Conservation (phyloP, 2,329 filamentous ascomycete species). For the Lecanoromycetidae sp. region DNA sequence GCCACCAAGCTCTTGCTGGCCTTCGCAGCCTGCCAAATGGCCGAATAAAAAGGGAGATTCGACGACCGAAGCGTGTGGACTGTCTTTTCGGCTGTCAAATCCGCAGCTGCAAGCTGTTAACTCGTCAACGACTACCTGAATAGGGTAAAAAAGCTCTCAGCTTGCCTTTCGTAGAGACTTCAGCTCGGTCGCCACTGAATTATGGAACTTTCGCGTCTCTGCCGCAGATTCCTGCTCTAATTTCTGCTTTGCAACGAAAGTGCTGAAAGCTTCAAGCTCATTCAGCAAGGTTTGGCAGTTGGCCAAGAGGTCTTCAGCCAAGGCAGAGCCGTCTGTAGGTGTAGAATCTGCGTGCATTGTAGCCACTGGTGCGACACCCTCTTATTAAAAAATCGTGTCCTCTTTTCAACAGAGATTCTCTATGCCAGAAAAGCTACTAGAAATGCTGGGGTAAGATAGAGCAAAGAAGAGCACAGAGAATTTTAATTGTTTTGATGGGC, state of each 20-base stretch:
- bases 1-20: slow-evolving; percentile 43
- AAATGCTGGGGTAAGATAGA: neutral
- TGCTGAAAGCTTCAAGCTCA: slow-evolving; percentile 36
- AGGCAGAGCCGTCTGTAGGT: slow-evolving; percentile 9
- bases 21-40: slow-evolving; percentile 52
- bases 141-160: neutral
- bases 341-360: neutral
- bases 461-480: too few relatives aligned
- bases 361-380: neutral
- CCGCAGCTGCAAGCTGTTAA: slow-evolving; percentile 18
- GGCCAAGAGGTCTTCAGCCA: slow-evolving; percentile 26
- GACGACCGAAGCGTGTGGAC: slow-evolving; percentile 45
- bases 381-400: too few relatives aligned
- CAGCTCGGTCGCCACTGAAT: slow-evolving; percentile 37
- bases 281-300: slow-evolving; percentile 32
- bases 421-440: too few relatives aligned
- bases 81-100: slow-evolving; percentile 19
- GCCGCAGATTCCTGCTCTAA: slow-evolving; percentile 33
- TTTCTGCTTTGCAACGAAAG: slow-evolving; percentile 29
- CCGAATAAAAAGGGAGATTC: slow-evolving; percentile 53
- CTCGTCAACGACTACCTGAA: neutral
- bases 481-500: too few relatives aligned
- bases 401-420: too few relatives aligned
- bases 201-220: slow-evolving; percentile 39
- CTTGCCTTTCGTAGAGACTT: slow-evolving; percentile 35